phyloP scores from a whole-genome alignment of 2,329 filamentous ascomycete genomes.

The Plenodomus biglobosus region DNA sequence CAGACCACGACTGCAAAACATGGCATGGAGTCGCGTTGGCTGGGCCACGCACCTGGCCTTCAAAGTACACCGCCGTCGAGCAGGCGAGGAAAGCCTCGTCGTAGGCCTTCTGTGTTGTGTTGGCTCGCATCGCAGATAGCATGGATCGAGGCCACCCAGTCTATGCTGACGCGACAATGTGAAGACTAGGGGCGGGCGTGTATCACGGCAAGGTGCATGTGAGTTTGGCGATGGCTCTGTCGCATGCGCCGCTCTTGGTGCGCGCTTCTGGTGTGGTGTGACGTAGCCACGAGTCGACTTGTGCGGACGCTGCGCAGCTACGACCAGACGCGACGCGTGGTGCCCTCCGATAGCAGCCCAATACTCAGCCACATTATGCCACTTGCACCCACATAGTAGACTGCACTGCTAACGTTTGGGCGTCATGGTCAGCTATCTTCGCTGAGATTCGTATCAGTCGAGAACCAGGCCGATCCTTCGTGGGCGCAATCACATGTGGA shows the following conservation, averaged over 20 bases:
- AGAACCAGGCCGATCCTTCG: not conserved
- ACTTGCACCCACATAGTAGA: no score
- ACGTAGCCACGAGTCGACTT: slow-evolving; percentile 30
- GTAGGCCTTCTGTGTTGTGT: slow-evolving; percentile 91
- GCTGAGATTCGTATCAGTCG: not conserved
- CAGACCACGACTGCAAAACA: not conserved
- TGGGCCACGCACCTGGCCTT: slow-evolving; percentile 69
- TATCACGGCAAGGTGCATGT: slow-evolving; percentile 10
- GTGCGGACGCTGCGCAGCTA: slow-evolving; percentile 18
- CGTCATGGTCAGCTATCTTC: not conserved
- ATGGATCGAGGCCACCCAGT: slow-evolving; percentile 6
- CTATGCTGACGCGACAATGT: slow-evolving; percentile 43
- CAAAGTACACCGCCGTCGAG: slow-evolving; percentile 94
- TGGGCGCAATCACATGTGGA: slow-evolving; percentile 16
- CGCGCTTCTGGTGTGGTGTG: slow-evolving; percentile 33
- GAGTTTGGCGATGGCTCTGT: slow-evolving; percentile 24
- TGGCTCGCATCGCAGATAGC: slow-evolving; percentile 53
- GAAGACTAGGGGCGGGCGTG: slow-evolving; percentile 39
- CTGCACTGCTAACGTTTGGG: no score
- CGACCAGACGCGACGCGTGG: slow-evolving; percentile 16
- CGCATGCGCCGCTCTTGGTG: slow-evolving; percentile 23
- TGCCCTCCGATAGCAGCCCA: slow-evolving; percentile 5
- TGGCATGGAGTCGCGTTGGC: not conserved
- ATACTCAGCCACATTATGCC: slow-evolving; percentile 9
- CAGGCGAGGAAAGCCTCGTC: slow-evolving; percentile 94